These are phyloP conservation scores for Musa acuminata DNA, from an alignment of 176 grass and related monocot genomes.

Conservation along the genomic window DNA sequence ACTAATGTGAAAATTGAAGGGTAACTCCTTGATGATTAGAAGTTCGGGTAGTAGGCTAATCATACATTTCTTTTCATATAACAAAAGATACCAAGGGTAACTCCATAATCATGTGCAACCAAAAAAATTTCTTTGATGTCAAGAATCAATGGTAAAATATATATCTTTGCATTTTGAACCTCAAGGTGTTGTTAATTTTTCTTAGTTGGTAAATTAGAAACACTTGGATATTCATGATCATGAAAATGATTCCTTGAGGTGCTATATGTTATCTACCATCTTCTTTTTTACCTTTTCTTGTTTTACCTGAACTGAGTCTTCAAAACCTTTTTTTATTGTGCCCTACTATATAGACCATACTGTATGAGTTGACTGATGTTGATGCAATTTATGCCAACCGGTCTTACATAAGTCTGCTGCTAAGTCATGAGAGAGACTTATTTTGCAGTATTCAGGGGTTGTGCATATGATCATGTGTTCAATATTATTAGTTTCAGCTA, in stretches of 20 bases:
- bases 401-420: not conserved
- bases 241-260: too few relatives aligned
- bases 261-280: too few relatives aligned
- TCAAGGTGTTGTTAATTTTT: not conserved
- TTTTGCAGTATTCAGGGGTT: not conserved
- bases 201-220: too few relatives aligned
- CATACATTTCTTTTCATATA: not conserved
- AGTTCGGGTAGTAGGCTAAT: not conserved
- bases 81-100: too few relatives aligned
- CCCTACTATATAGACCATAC: too few relatives aligned
- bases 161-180: not conserved
- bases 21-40: not conserved
- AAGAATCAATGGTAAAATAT: not conserved
- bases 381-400: not conserved
- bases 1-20: not conserved
- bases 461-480: not conserved
- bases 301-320: too few relatives aligned
- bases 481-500: not conserved
- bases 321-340: too few relatives aligned
- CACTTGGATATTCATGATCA: not conserved
- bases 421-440: not conserved
- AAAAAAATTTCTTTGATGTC: not conserved
- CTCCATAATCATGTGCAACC: not conserved
- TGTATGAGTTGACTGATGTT: not conserved
- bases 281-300: too few relatives aligned